Base-by-base conservation (phyloP, 2,329 filamentous ascomycete species). In the Ascochyta viciae-villosae region DNA sequence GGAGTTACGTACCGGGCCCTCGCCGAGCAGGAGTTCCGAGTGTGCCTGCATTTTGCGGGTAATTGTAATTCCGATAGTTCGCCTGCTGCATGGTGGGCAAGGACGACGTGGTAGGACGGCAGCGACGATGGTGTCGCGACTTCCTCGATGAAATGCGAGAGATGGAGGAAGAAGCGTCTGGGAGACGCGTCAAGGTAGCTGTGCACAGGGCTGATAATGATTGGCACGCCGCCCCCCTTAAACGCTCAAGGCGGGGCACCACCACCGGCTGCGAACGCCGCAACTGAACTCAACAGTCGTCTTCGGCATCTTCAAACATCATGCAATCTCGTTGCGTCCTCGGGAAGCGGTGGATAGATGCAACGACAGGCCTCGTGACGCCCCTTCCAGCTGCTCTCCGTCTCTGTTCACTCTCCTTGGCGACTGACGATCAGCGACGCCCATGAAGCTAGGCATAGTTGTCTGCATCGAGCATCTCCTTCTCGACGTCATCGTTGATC, bases 51-150 rank as follows among this genome's bases (percentile, higher is more conserved):
- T 57, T 57, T 57, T 70, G 62, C 50, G 45, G 46, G 52, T 55
- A 55, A 55, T 74, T 76, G 73, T 78, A 78, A 67, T 76, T 76
- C 75, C 77, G 77, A 71, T 78, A 78, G 69, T 77, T 76, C 64
- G 71, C 53, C 53, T 56, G 70, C 65, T 79, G 77, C 78, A 79
- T 79, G 53, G 41, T 77, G 58, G 55, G 57, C 59, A 61, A 57
- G 60, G 58, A 64, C 53, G 60, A 67, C 59, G 49, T 51, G 13
- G 61, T 53, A 47, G 51, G 40, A 57, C 53, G 62, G 58, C 67
- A 68, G 70, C 70, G 63, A 70, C 65, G 72, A 70, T 70, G 66
- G 67, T 48, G 50, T 48, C 54, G 46, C 57, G 54, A 61, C 56
- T 47, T 54, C 48, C 53, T 40, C 38, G 52, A 54, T 46, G 51